Evolutionary conservation across 2,329 filamentous ascomycete species (phyloP), one percentile per base, ranked within the genome.

Genomic region (Claviceps digitariae): DNA sequence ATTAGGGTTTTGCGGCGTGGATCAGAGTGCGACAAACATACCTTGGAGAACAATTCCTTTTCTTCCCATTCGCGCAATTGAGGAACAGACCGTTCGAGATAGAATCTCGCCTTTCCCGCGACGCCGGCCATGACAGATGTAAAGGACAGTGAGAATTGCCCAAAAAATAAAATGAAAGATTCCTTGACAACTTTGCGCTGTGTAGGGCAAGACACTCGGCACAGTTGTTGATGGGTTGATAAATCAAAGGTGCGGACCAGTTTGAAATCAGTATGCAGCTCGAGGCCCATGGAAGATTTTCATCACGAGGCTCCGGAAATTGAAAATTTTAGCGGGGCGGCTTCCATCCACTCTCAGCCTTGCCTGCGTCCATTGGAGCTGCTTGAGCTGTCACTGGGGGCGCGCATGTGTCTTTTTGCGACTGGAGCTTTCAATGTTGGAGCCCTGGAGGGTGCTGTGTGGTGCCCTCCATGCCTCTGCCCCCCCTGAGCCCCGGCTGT

Each of bases 71-170:
- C 90, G 57, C 90, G 88, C 54, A 98, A 79, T 68, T 97, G 90
- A 17, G 90, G 89, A 45, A 96, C 87, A 2, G 87, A 86, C 61
- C 91, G 86, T 73, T 98, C 93, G 58, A 97, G 79, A 69, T 87
- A 96, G 71, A 91, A 97, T 55, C 91, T 87, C 53, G 91, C 93
- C 71, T 96, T 97, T 65, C 97, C 93, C 58, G 87, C 85, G 55
- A 93, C 84, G 44, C 82, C 85, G 1, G 90, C 81, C 89, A 95
- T 95, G 55, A 51, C 23, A n/a, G 6, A 12, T 34, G 2, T 21
- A 2, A 23, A 29, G 25, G 25, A 13, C 25, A 10, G n/a, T n/a
- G n/a, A n/a, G n/a, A n/a, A n/a, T n/a, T n/a, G n/a, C n/a, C n/a
- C n/a, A n/a, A n/a, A 13, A 29, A n/a, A n/a, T 10, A 3, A 4